Evolutionary conservation across 345 rosid species (phyloP).

Genomic region (Boechera stricta): DNA sequence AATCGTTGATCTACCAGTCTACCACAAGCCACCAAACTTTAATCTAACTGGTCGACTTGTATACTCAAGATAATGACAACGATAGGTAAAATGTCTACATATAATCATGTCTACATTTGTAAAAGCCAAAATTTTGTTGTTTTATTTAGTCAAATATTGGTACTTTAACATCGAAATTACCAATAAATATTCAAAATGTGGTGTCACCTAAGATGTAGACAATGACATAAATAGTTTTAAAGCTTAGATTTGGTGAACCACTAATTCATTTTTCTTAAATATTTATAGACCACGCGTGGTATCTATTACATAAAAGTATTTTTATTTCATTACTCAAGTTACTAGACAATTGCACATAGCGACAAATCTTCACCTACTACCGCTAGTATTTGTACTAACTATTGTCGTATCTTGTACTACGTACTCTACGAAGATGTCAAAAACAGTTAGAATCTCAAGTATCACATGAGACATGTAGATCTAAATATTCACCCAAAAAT

Average conservation of each 20-base stretch:
- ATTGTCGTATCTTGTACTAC: neutral
- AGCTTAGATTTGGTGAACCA: conserved; percentile 35
- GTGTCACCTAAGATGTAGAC: conserved; percentile 15
- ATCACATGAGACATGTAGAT: conserved; percentile 13
- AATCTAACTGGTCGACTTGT: neutral
- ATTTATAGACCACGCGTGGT: neutral
- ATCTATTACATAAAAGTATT: neutral
- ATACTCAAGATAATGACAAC: conserved; percentile 14
- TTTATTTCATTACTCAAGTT: neutral
- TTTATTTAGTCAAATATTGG: neutral
- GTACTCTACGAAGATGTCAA: neutral
- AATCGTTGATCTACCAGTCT: conserved; percentile 1
- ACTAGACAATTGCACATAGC: neutral
- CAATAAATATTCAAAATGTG: conserved; percentile 15
- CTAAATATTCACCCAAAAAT: neutral
- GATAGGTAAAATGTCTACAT: conserved; percentile 2
- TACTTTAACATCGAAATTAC: conserved; percentile 7
- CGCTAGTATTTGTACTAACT: conserved; percentile 4
- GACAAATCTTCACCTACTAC: conserved; percentile 31
- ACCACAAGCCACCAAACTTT: conserved; percentile 12
- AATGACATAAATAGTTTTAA: conserved; percentile 29
- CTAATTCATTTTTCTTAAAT: conserved; percentile 15
- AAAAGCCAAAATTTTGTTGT: neutral
- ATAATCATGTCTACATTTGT: neutral
- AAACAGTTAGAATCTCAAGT: neutral